phyloP scores from a whole-genome alignment of 1,284 basidiomycete genomes.

The Cutaneotrichosporon curvatum region DNA sequence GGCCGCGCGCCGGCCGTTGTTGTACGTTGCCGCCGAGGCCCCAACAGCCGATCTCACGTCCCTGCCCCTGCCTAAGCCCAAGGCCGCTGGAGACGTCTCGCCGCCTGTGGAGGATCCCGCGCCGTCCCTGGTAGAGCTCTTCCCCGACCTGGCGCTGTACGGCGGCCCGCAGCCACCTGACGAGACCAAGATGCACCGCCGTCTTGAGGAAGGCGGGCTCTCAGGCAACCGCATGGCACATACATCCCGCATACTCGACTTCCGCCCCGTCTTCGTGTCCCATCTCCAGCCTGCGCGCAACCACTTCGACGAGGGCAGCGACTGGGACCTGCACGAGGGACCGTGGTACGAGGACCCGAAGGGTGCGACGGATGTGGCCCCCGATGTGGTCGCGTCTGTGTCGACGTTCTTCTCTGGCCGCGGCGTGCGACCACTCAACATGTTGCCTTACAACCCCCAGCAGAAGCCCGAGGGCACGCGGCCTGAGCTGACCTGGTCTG shows the following conservation, averaged over 20 bases:
- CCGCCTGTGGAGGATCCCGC: slow-evolving; percentile 13
- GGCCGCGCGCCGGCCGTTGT: slow-evolving; percentile 25
- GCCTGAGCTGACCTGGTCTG: slow-evolving; percentile 64
- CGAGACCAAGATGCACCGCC: slow-evolving; percentile 45
- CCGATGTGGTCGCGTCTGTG: slow-evolving; percentile 29
- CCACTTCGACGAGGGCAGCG: slow-evolving; percentile 30
- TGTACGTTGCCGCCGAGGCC: slow-evolving; percentile 27
- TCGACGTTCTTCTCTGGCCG: slow-evolving; percentile 33
- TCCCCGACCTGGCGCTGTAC: slow-evolving; percentile 52
- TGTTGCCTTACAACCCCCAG: slow-evolving; percentile 20
- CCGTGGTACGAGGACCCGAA: slow-evolving; percentile 48
- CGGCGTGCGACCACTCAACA: slow-evolving; percentile 49
- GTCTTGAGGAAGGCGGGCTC: slow-evolving; percentile 49
- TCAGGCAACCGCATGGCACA: slow-evolving; percentile 48
- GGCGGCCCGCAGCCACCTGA: slow-evolving; percentile 35
- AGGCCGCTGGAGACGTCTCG: not conserved
- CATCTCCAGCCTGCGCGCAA: slow-evolving; percentile 52
- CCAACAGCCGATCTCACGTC: slow-evolving; percentile 33
- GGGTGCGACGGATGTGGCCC: slow-evolving; percentile 30
- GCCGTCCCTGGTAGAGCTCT: slow-evolving; percentile 44
- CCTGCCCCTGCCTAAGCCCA: slow-evolving; percentile 14
- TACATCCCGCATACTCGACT: slow-evolving; percentile 52
- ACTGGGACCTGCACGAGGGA: slow-evolving; percentile 48
- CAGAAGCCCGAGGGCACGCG: slow-evolving; percentile 44
- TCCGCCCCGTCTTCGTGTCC: slow-evolving; percentile 53